Evolutionary conservation across 1,284 basidiomycete genomes (phyloP), one percentile per base, ranked within the genome.

Genomic region (Puccinia triticina): DNA sequence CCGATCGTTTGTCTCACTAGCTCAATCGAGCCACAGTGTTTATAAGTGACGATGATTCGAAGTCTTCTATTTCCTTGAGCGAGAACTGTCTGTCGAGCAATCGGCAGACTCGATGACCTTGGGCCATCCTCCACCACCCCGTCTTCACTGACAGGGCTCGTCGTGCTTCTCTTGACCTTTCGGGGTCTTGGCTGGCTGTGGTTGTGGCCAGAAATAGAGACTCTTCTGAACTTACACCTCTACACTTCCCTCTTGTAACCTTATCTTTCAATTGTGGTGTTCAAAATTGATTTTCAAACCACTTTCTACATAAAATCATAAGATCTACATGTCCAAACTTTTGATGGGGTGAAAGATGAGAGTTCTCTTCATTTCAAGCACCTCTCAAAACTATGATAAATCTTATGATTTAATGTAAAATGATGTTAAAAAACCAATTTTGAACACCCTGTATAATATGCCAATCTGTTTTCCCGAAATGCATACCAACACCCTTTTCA

Each of bases 11-110:
- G n/a, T n/a, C n/a, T n/a, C n/a, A n/a, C n/a, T n/a, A n/a, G n/a
- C n/a, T n/a, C n/a, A 61, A 61, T 26, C 11, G 57, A 59, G 53
- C 53, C 74, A 77, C 57, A 59, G 57, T 77, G 74, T 59, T 77
- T 77, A 77, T 37, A 61, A 61, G 74, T 77, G 74, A 59, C 55
- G 74, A 77, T 77, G 74, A 77, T 77, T 40, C 23, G 34, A 59
- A 77, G 74, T 40, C 32, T 29, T 48, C 40, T 61, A 61, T 43
- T 57, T 37, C 74, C 2, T 48, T 48, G 12, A 61, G 53, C 34
- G 57, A 61, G 57, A 64, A 77, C 57, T 14, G 23, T 59, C 57
- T 48, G 29, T 34, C 32, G 23, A 18, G 23, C n/a, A 57, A 77
- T 57, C 74, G 37, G n/a, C n/a, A n/a, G n/a, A n/a, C n/a, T n/a